Conservation (phyloP, 805 yeast species). For the Myxozyma sirexii region DNA sequence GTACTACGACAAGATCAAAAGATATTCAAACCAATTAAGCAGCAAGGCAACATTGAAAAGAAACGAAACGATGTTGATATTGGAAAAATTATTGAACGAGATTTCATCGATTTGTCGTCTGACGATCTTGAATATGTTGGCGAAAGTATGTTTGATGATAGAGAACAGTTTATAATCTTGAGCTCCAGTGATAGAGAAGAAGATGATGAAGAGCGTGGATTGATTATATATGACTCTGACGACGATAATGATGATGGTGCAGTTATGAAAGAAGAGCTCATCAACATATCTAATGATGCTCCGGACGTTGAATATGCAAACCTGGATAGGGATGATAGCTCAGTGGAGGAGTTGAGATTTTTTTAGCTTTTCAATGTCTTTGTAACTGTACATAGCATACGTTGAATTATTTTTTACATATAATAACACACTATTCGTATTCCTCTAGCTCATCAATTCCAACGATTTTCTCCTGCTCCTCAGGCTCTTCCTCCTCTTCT, state of each 20-base stretch:
- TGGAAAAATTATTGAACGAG: constrained; percentile 4
- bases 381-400: no score
- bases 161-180: no score
- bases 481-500: constrained; percentile 45
- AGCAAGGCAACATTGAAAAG: background rate
- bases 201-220: background rate
- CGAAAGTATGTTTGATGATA: background rate
- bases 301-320: no score
- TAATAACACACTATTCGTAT: constrained; percentile 8
- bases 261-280: no score
- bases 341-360: constrained; percentile 6
- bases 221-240: background rate
- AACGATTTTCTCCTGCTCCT: constrained; percentile 42
- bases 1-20: constrained; percentile 12
- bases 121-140: background rate
- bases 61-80: constrained; percentile 3
- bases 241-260: background rate
- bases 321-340: background rate
- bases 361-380: background rate
- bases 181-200: background rate
- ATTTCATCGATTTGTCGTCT: background rate
- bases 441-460: constrained; percentile 22
- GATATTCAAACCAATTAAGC: constrained; percentile 3
- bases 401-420: no score
- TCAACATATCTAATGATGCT: no score